phyloP scores from a whole-genome alignment of 352 stramenopile species.

The Globisporangium perplexum region DNA sequence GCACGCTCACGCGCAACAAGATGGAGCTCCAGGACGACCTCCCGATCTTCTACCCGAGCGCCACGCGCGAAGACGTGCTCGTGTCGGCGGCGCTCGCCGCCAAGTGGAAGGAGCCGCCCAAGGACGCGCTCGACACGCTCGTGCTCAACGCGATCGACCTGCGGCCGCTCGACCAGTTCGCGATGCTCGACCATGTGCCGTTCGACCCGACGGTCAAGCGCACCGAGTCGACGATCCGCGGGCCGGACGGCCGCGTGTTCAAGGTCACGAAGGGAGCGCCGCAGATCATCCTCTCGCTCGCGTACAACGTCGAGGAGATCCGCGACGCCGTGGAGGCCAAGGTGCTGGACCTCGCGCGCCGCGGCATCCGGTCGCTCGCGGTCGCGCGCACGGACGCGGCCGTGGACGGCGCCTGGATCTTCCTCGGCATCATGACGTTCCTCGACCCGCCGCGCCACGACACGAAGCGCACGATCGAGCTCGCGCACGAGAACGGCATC shows the following conservation, averaged over 20 bases:
- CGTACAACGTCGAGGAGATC: constrained; percentile 69
- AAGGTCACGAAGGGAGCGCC: constrained; percentile 94
- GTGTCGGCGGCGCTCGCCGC: constrained; percentile 89
- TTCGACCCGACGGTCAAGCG: constrained; percentile 88
- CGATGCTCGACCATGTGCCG: constrained; percentile 73
- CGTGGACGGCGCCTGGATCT: constrained; percentile 85
- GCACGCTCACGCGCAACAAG: constrained; percentile 94
- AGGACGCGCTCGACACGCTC: constrained; percentile 92
- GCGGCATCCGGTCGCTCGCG: constrained; percentile 86
- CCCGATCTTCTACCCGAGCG: constrained; percentile 75
- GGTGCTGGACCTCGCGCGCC: constrained; percentile 85
- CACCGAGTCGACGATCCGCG: constrained; percentile 89
- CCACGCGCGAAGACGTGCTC: constrained; percentile 85
- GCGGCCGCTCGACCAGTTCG: constrained; percentile 78
- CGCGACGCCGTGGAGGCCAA: constrained; percentile 80
- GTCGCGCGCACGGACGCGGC: constrained; percentile 76
- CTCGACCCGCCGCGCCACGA: constrained; percentile 94
- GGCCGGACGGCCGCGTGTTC: constrained; percentile 77
- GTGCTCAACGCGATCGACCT: constrained; percentile 86
- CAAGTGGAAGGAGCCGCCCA: constrained; percentile 92
- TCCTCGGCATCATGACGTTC: constrained; percentile 94
- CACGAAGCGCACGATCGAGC: constrained; percentile 91
- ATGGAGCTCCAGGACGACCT: constrained; percentile 92
- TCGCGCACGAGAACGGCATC: constrained; percentile 88
- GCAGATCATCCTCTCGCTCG: constrained; percentile 89